Base-by-base conservation (phyloP, 225 moss, liverwort and hornwort species). In the Bryum argenteum region DNA sequence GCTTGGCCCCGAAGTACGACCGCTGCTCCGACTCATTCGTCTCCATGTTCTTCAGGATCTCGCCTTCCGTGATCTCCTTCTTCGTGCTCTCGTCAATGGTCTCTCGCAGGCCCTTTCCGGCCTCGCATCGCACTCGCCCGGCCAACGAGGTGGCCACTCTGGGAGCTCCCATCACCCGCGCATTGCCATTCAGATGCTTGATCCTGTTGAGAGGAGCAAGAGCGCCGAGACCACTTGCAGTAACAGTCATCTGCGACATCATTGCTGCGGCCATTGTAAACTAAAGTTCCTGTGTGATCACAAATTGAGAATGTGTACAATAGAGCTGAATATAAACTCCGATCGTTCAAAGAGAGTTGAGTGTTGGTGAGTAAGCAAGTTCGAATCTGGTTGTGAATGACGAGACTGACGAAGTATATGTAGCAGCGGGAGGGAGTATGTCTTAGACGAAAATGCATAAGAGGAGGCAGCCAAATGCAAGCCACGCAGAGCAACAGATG, bases 1-100 rank as follows among this genome's bases (percentile, higher is more conserved):
- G 81, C 48, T 80, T 70, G 16, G 83, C 74, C 10, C 83, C 80
- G 56, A 82, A 72, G 47, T 66, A 78, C 10, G 82, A 82, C 6
- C 70, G 67, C 69, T 79, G 43, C 69, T 83, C 83, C 1, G 79
- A 79, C 67, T 79, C 75, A 64, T 83, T 79, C 6, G 8, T 64
- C 45, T 76, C 53, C 83, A 75, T 75, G 63, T 59, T 79, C 4
- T 7, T 48, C 6, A 21, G 15, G 10, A 82, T 82, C 10, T 82
- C 75, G 17, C 8, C 71, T 71, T 82, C 74, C 23, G 82, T 79
- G 71, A 79, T 48, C 5, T 61, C 75, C 8, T 63, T 75, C 75
- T 79, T 82, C n/a, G 79, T 83, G 71, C 1, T 54, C 19, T 71
- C 54, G 0, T 83, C 79, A 16, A 83, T 37, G 11, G 37, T 22